phyloP scores from a whole-genome alignment of 306 rosid genomes.

The Cicer bijugum region DNA sequence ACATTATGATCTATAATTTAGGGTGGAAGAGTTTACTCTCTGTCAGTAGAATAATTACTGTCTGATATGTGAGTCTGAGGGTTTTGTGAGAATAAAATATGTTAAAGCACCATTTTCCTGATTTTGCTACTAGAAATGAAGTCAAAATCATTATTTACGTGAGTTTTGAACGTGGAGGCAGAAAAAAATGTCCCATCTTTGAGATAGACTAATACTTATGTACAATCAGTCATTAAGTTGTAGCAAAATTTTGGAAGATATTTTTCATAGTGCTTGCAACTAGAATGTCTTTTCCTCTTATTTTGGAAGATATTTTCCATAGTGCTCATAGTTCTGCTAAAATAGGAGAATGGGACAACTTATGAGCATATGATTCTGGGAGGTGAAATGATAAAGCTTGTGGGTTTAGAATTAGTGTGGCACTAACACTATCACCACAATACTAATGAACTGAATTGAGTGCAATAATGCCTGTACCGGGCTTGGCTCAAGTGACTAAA shows the following conservation, averaged over 20 bases:
- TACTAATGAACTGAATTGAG: not conserved
- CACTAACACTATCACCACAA: not conserved
- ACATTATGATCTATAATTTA: not conserved
- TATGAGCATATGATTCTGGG: not conserved
- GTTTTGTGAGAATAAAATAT: constrained; percentile 4
- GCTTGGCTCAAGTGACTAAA: constrained; percentile 3
- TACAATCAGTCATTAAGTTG: constrained; percentile 15
- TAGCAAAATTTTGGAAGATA: constrained; percentile 7
- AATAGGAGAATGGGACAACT: not conserved
- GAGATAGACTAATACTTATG: not conserved
- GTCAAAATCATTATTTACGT: not conserved
- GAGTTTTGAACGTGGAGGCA: constrained; percentile 15
- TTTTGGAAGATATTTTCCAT: not conserved
- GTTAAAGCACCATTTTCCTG: not conserved
- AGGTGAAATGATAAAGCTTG: not conserved
- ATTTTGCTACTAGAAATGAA: not conserved
- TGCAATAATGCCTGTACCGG: not conserved
- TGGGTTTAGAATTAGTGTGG: constrained; percentile 1
- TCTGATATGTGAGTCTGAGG: constrained; percentile 13
- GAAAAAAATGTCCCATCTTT: not conserved
- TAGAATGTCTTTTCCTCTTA: not conserved
- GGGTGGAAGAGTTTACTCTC: constrained; percentile 21
- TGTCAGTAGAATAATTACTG: constrained; percentile 5
- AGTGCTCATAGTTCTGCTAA: constrained; percentile 18
- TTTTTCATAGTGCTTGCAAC: not conserved